Evolutionary conservation across 225 moss, liverwort and hornwort genomes (phyloP), one percentile per base, ranked within the genome.

Genomic region (Takakia lepidozioides): DNA sequence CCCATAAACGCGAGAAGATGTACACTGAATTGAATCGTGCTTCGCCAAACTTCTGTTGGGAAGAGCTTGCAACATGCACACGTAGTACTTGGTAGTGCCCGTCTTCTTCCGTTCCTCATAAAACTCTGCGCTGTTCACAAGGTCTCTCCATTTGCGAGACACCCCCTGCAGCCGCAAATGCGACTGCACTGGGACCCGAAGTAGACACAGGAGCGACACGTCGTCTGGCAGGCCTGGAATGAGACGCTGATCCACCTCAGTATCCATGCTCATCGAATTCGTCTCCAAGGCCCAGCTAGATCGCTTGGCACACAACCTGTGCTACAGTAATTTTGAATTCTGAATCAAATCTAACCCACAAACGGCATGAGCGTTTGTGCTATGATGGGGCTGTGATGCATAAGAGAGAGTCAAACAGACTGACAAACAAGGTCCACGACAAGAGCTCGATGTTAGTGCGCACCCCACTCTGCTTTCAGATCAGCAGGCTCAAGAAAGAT

Each of bases 141-240:
- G 62, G 60, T 83, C 62, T 24, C 65, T 63, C 89, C 89, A 93
- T 50, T 59, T 55, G 5, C 74, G 63, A 41, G 83, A 93, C 3
- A 93, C 93, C 2, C 45, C 64, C 57, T 74, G 83, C n/a, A 93
- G 59, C 43, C 72, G 78, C 0, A 71, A 71, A 19, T 83, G 73
- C 4, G 75, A 65, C 0, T 59, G 64, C 0, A 74, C 67, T 39
- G 80, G 70, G 1, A 93, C 83, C 0, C 93, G 81, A 2, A 89
- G 46, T 0, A 93, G 54, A 16, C 88, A 88, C 53, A 81, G 80
- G 43, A 78, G 54, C n/a, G 93, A 83, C 4, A 93, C 65, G 40
- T 93, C 89, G 25, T 89, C 81, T 0, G 93, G 93, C 18, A 93
- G 57, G 0, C 78, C 75, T 3, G 88, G 86, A 0, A 93, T 75